A percentile compares a stretch with the other conserved stretches of the same genome.
Evolutionary conservation across 2,329 filamentous ascomycete species (phyloP).

Genomic region (Hypoxylon rubiginosum): DNA sequence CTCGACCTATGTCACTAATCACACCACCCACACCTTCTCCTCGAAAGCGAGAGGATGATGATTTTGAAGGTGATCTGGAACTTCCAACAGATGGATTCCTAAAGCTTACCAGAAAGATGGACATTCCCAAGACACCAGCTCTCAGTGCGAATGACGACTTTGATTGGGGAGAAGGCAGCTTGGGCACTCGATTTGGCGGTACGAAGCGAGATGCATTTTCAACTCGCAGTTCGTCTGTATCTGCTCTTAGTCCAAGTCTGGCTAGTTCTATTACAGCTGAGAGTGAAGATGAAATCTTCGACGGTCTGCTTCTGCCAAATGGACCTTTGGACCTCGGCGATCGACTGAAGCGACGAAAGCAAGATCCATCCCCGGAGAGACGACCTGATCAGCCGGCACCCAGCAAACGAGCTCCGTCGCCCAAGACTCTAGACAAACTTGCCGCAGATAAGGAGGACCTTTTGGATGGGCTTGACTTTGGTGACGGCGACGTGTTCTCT

Average conservation of each 20-base stretch:
- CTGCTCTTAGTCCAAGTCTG: conserved; percentile 90
- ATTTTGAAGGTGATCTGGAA: conserved; percentile 80
- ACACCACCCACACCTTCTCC: conserved; percentile 70
- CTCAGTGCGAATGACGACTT: conserved; percentile 78
- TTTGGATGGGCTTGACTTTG: conserved; percentile 87
- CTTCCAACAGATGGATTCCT: conserved; percentile 76
- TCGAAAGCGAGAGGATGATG: conserved; percentile 68
- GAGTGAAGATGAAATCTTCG: conserved; percentile 93
- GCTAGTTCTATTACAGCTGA: conserved; percentile 92
- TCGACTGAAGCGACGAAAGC: conserved; percentile 79
- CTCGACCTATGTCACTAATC: conserved; percentile 58
- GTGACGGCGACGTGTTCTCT: conserved; percentile 84
- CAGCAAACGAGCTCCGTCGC: conserved; percentile 50
- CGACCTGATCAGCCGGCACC: conserved; percentile 49
- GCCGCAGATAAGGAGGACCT: conserved; percentile 79
- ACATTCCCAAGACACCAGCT: conserved; percentile 74
- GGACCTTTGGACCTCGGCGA: conserved; percentile 87
- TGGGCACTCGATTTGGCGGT: conserved; percentile 90
- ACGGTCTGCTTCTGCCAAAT: conserved; percentile 86
- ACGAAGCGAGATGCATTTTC: conserved; percentile 85
- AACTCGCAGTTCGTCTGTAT: conserved; percentile 86
- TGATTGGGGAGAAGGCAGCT: conserved; percentile 93
- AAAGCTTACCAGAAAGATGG: conserved; percentile 71
- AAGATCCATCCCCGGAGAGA: conserved; percentile 68
- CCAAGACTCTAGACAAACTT: conserved; percentile 48